phyloP scores from a whole-genome alignment of 1,139 yeast species.

The Hansenula lynferdii region DNA sequence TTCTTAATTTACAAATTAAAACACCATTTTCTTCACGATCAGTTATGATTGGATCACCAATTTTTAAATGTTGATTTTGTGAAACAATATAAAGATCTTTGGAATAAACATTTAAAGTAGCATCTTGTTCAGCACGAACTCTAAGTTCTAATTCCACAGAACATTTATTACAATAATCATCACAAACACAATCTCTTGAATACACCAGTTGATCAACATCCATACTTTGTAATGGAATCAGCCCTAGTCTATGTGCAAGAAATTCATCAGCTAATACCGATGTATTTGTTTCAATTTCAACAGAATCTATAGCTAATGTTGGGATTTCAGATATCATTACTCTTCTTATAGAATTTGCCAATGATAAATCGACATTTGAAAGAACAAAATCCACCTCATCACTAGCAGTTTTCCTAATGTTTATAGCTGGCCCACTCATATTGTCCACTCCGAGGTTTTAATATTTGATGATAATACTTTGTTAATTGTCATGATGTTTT shows the following conservation, averaged over 20 bases:
- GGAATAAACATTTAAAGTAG: slow-evolving; percentile 86
- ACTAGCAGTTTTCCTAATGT: slow-evolving; percentile 77
- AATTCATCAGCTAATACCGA: slow-evolving; percentile 97
- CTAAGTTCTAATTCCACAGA: slow-evolving; percentile 81
- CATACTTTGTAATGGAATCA: slow-evolving; percentile 80
- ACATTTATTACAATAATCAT: slow-evolving; percentile 93
- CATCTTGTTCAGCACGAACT: slow-evolving; percentile 85
- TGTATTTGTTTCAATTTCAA: slow-evolving; percentile 89
- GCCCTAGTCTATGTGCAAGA: slow-evolving; percentile 87
- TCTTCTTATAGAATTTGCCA: slow-evolving; percentile 91
- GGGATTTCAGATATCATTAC: slow-evolving; percentile 96
- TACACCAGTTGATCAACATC: slow-evolving; percentile 78
- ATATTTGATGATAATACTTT: no score
- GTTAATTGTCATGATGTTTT: no score
- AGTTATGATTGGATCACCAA: slow-evolving; percentile 82
- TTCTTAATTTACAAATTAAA: slow-evolving; percentile 82
- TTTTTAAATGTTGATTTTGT: slow-evolving; percentile 34
- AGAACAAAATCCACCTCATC: slow-evolving; percentile 90
- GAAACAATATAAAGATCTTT: slow-evolving; percentile 65
- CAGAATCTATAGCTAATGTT: slow-evolving; percentile 91
- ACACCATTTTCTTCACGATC: slow-evolving; percentile 82
- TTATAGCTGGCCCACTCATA: slow-evolving; percentile 63
- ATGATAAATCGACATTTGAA: slow-evolving; percentile 80
- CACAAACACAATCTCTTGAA: slow-evolving; percentile 96
- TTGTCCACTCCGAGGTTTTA: no score